Percentiles rank a stretch among this genome's conserved stretches.
Evolutionary conservation across 2,329 filamentous ascomycete genomes (phyloP).

Genomic region (Dichotomopilus funicola): DNA sequence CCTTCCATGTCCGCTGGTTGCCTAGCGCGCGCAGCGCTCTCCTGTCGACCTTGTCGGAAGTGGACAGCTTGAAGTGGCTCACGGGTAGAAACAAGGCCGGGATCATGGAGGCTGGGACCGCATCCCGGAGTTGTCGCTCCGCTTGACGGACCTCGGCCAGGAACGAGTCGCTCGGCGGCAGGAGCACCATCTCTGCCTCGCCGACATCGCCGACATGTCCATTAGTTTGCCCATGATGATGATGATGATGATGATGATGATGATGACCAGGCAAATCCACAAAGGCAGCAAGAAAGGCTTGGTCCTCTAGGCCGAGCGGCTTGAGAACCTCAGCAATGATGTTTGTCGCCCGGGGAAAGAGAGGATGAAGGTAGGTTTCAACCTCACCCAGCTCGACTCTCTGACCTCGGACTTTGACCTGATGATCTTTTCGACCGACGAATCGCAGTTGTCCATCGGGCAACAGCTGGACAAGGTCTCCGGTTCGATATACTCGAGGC

Average conservation of each 20-base stretch:
- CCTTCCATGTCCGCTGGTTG: background rate
- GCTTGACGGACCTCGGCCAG: background rate
- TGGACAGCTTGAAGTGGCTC: background rate
- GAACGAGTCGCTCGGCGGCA: background rate
- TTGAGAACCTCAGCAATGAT: background rate
- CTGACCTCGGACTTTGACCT: background rate
- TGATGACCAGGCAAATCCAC: background rate
- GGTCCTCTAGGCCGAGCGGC: background rate
- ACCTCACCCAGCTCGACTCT: background rate
- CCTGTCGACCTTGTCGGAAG: background rate
- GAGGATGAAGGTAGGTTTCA: background rate
- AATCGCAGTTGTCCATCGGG: background rate
- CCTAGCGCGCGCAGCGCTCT: background rate
- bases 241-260: too few species aligned
- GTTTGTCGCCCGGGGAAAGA: background rate
- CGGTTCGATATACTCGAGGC: background rate
- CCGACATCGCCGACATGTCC: background rate
- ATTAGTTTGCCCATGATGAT: background rate
- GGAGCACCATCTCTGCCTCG: background rate
- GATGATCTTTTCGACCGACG: background rate
- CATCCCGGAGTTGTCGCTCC: background rate
- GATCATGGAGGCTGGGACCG: background rate
- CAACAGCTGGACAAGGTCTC: background rate
- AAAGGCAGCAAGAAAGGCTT: background rate
- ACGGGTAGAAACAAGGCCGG: background rate